Conservation (phyloP, 2,329 filamentous ascomycete species). For the Pseudogymnoascus sp. region DNA sequence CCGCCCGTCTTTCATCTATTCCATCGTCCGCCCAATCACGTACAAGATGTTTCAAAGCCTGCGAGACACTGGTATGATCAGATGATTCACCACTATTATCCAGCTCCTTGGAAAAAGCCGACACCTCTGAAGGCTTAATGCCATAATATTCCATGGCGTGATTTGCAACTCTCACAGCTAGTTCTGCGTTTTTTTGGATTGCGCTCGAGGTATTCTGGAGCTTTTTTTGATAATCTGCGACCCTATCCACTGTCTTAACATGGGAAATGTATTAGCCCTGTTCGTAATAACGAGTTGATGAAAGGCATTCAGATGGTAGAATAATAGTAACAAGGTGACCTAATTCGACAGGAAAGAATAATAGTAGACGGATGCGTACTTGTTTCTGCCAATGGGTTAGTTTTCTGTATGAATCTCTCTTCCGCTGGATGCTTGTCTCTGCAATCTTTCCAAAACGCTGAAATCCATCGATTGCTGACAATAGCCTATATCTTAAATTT, state of each 20-base stretch:
- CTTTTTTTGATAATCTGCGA: not conserved
- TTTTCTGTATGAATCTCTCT: not conserved
- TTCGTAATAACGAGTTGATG: not conserved
- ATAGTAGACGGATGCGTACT: not conserved
- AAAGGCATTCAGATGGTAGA: not conserved
- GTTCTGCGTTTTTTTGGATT: not conserved
- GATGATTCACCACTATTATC: not conserved
- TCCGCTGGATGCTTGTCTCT: not conserved
- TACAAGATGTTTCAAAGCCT: not conserved
- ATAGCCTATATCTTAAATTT: not conserved
- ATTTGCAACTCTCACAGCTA: not conserved
- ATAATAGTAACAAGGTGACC: not conserved
- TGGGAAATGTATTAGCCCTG: not conserved
- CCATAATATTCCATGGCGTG: not conserved
- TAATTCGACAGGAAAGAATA: not conserved
- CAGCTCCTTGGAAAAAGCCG: not conserved
- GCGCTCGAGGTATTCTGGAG: not conserved
- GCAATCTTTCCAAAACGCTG: not conserved
- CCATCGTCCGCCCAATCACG: not conserved
- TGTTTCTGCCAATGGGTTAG: not conserved
- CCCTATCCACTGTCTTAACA: not conserved
- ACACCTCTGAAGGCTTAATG: not conserved
- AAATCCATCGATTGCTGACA: not conserved
- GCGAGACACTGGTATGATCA: not conserved
- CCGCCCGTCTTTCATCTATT: not conserved